phyloP scores from a whole-genome alignment of 2,329 filamentous ascomycete species.

The Epichloe baconii region DNA sequence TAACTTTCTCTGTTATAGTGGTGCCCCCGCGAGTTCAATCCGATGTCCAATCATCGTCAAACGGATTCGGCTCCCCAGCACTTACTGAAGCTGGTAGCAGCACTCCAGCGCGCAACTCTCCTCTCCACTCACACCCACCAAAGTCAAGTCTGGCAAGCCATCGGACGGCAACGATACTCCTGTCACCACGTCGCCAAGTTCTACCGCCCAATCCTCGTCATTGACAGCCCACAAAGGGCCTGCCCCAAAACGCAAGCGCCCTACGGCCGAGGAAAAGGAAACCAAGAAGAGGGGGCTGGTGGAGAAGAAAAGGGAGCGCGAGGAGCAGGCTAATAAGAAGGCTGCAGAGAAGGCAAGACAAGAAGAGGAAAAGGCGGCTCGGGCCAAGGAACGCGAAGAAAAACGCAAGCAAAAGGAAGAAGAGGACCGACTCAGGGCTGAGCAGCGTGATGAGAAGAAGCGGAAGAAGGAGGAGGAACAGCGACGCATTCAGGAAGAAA shows the following conservation, averaged over 20 bases:
- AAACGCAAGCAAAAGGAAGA: slow-evolving; percentile 29
- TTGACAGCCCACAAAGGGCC: slow-evolving; percentile 11
- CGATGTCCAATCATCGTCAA: slow-evolving; percentile 16
- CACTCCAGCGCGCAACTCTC: slow-evolving; percentile 24
- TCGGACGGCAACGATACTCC: slow-evolving; percentile 4
- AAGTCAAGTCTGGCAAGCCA: slow-evolving; percentile 8
- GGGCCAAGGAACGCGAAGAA: slow-evolving; percentile 25
- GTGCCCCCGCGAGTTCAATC: slow-evolving; percentile 12
- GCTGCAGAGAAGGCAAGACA: slow-evolving; percentile 19
- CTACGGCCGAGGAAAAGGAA: slow-evolving; percentile 24
- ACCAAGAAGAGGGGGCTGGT: slow-evolving; percentile 22
- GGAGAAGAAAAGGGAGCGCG: slow-evolving; percentile 21
- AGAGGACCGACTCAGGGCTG: slow-evolving; percentile 25
- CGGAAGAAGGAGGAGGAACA: slow-evolving; percentile 37
- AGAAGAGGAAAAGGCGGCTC: slow-evolving; percentile 26
- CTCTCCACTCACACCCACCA: slow-evolving; percentile 21
- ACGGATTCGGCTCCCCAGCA: slow-evolving; percentile 16
- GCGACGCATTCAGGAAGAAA: slow-evolving; percentile 25
- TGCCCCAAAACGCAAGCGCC: slow-evolving; percentile 29
- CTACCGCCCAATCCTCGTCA: background rate
- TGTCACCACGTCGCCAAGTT: slow-evolving; percentile 3
- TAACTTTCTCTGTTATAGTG: slow-evolving; percentile 10
- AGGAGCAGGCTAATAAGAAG: slow-evolving; percentile 16
- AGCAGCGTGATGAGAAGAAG: slow-evolving; percentile 33
- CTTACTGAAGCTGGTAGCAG: slow-evolving; percentile 31